These are phyloP conservation scores for Astrothelium subdiscretum DNA, from an alignment of 495 filamentous ascomycete genomes.

Conservation along the genomic window DNA sequence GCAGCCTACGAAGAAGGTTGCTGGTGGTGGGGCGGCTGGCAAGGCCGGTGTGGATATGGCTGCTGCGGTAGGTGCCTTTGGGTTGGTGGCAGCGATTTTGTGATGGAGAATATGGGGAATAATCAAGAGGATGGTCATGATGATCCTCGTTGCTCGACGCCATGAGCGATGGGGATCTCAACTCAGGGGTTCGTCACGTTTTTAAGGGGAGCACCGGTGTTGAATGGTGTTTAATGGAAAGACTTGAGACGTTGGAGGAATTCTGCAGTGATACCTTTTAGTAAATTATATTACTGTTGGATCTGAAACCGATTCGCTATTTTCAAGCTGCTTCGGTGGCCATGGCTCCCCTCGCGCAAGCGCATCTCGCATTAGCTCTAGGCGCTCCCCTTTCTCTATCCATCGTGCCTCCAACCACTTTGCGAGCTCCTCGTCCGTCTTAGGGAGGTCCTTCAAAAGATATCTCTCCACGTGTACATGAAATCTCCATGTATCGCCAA, in stretches of 20 bases:
- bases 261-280: not conserved
- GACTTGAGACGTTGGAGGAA: not conserved
- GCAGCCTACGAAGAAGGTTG: not conserved
- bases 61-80: not conserved
- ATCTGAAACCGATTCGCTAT: not conserved
- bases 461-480: slow-evolving; percentile 41
- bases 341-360: slow-evolving; percentile 7
- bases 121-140: not conserved
- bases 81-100: not conserved
- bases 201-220: too few species aligned
- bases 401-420: slow-evolving; percentile 44
- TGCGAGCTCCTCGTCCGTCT: slow-evolving; percentile 32
- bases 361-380: slow-evolving; percentile 25
- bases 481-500: slow-evolving; percentile 35
- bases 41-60: not conserved
- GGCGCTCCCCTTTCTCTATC: slow-evolving; percentile 41
- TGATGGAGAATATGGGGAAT: not conserved
- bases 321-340: not conserved
- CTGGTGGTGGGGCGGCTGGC: not conserved
- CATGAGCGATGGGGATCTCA: too few species aligned
- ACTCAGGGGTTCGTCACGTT: too few species aligned
- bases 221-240: not conserved
- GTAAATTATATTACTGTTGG: not conserved
- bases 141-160: not conserved
- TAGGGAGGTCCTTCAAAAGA: slow-evolving; percentile 34